Conservation (phyloP, 441 rosid genomes). For the Euphorbia celastroides region DNA sequence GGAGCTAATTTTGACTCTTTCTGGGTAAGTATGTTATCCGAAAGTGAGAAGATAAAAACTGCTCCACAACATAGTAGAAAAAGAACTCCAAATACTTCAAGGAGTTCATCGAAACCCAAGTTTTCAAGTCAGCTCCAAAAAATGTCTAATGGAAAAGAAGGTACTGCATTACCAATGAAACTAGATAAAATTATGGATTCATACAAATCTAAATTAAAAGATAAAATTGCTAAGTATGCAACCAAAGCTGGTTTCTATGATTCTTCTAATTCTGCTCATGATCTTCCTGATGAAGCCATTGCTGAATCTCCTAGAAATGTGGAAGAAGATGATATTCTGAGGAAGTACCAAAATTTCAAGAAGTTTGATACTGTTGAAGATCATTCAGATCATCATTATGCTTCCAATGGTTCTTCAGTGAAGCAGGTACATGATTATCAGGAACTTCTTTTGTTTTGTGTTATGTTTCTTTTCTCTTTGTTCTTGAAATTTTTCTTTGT, state of each 20-base stretch:
- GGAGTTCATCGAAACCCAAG: slow-evolving; percentile 26
- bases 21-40: slow-evolving; percentile 20
- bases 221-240: neutral
- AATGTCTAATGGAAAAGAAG: slow-evolving; percentile 7
- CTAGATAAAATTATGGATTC: slow-evolving; percentile 7
- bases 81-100: slow-evolving; percentile 19
- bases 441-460: slow-evolving; percentile 6
- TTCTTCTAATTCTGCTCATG: slow-evolving; percentile 22
- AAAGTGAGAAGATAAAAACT: slow-evolving; percentile 22
- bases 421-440: slow-evolving; percentile 44
- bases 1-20: slow-evolving; percentile 19
- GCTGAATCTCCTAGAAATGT: slow-evolving; percentile 28
- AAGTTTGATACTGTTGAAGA: slow-evolving; percentile 73
- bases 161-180: slow-evolving; percentile 7
- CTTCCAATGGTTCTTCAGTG: slow-evolving; percentile 25
- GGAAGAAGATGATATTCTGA: slow-evolving; percentile 40
- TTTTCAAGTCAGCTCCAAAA: slow-evolving; percentile 18
- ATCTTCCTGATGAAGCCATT: slow-evolving; percentile 27
- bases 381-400: slow-evolving; percentile 60
- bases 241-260: slow-evolving; percentile 14
- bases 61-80: slow-evolving; percentile 22
- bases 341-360: slow-evolving; percentile 51
- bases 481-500: slow-evolving; percentile 12
- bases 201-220: slow-evolving; percentile 1
- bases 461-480: neutral